Conservation (phyloP, 139 green algal genomes). For the Chlamydomonas asymmetrica region DNA sequence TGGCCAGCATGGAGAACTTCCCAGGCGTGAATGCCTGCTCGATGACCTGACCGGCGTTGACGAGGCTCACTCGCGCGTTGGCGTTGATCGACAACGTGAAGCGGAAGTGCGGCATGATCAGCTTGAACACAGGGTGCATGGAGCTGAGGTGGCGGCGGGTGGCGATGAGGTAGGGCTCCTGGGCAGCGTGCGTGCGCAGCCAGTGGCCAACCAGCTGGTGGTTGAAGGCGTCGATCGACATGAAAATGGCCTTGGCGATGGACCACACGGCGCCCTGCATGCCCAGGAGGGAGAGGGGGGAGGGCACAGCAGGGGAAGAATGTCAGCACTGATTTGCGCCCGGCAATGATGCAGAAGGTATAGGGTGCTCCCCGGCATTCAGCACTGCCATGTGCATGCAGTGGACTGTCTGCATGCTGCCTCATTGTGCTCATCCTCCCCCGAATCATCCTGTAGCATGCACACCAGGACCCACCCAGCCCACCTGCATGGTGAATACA, state of each 20-base stretch:
- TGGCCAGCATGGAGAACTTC: constrained; percentile 27
- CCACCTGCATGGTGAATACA: too few relatives aligned
- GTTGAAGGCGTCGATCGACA: constrained; percentile 24
- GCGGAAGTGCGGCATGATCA: constrained; percentile 55
- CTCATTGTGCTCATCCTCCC: too few relatives aligned
- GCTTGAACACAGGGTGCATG: constrained; percentile 54
- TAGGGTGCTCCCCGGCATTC: too few relatives aligned
- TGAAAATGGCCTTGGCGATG: constrained; percentile 47
- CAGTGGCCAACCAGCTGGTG: constrained; percentile 58
- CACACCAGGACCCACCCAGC: too few relatives aligned
- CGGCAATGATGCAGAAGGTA: too few relatives aligned
- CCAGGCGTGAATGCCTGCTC: constrained; percentile 36
- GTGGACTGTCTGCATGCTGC: too few relatives aligned
- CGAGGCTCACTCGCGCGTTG: constrained; percentile 39
- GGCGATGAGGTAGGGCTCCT: constrained; percentile 57
- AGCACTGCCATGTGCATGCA: too few relatives aligned
- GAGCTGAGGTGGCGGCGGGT: constrained; percentile 40
- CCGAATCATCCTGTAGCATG: too few relatives aligned
- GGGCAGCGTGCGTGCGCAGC: constrained; percentile 39
- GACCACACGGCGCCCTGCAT: constrained; percentile 24
- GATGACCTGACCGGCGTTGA: constrained; percentile 50
- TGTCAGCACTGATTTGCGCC: too few relatives aligned
- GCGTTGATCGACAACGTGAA: constrained; percentile 63
- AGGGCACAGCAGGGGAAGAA: too few relatives aligned
- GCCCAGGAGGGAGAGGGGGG: too few relatives aligned